Base-by-base conservation (phyloP, 1,139 yeast genomes). In the Sugiyamaella grinbergsii region DNA sequence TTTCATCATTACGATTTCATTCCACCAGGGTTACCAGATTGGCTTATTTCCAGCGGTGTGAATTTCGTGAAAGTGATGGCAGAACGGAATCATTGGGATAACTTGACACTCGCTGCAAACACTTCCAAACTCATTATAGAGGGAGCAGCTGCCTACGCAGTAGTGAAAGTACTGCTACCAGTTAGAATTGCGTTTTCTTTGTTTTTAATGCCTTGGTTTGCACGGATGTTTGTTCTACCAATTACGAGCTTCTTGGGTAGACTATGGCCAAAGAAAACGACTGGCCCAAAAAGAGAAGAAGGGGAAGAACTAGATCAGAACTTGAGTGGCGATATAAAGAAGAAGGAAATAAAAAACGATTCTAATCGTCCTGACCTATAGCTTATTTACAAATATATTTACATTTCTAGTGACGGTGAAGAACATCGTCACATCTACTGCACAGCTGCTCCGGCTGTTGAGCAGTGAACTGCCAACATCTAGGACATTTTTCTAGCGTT, bases 391-490 rank as follows among this genome's bases (percentile, higher is more conserved):
- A 36, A n/a, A 33, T n/a, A 33, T 33, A 33, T 16, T 33, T 16
- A 33, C 37, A 33, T 33, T 18, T 24, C 28, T 29, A 29, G 32
- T 22, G 34, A 28, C 28, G 22, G 18, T 34, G 26, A 7, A 47
- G 22, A 23, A 47, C 50, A 11, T 40, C 47, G 8, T 40, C 51
- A 72, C 82, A 91, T 59, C 94, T 79, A 0, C 54, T 53, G 66
- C 98, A 93, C 28, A 91, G 72, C 1, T 65, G 64, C 13, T 80
- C 81, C 41, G 76, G 81, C 0, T 58, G 62, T 0, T 65, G 66
- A 0, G 95, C 74, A 13, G 79, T 79, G 62, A 71, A 82, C 62
- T 88, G 88, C 98, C 98, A 93, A 68, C 98, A 93, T 63, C 98
- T 77, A 1, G 96, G 95, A 66, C 98, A 93, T 62, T 89, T 89